Conservation (phyloP, 1,139 yeast genomes). For the Casaregolazyma lundiana region DNA sequence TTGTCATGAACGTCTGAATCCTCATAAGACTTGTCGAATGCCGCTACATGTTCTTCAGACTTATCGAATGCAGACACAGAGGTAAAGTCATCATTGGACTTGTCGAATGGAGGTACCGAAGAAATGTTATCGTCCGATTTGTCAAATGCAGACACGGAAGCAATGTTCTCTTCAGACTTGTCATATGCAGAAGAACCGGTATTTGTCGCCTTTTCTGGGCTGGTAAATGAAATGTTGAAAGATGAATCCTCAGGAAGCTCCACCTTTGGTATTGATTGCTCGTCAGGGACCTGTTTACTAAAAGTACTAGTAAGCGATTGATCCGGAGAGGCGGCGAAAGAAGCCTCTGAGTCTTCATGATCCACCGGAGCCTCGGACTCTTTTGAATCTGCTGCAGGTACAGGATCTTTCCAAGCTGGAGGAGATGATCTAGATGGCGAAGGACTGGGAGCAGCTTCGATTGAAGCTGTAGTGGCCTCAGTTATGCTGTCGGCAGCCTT, state of each 20-base stretch:
- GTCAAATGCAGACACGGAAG: neutral
- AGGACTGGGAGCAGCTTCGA: no score
- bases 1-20: neutral
- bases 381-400: neutral
- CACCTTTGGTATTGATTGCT: neutral
- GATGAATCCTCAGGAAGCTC: neutral
- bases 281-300: neutral
- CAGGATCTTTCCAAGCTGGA: no score
- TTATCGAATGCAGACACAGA: no score
- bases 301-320: neutral
- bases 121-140: neutral
- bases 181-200: neutral
- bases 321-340: neutral
- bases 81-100: no score
- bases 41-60: no score
- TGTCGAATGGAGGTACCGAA: no score
- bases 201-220: neutral
- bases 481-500: neutral
- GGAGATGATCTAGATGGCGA: no score
- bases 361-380: neutral
- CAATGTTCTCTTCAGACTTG: neutral
- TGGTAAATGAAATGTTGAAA: neutral
- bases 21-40: no score
- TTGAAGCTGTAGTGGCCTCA: no score
- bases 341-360: constrained; percentile 1